A percentile compares a stretch with the other conserved stretches of the same genome.
Conservation (phyloP, 495 filamentous ascomycete genomes). For the Trichoderma parareesei region DNA sequence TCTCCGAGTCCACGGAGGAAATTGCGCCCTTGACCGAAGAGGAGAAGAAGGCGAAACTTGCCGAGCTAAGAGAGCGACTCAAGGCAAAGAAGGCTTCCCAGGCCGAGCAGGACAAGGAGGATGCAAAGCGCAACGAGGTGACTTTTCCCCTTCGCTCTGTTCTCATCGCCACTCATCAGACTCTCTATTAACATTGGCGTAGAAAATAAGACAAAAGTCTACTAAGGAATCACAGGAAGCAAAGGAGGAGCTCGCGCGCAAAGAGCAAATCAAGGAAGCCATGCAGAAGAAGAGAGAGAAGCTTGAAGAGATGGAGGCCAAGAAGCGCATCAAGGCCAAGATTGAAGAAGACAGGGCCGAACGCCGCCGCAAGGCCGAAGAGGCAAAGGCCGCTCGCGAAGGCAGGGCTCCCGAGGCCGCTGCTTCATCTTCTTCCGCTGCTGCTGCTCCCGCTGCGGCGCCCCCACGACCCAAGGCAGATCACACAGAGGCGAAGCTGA, state of each 20-base stretch:
- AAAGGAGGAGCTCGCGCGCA: conserved; percentile 76
- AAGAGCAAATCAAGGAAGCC: conserved; percentile 85
- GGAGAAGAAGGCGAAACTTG: conserved; percentile 72
- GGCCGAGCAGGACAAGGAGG: conserved; percentile 67
- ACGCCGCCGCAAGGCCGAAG: conserved; percentile 70
- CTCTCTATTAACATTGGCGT: conserved; percentile 15
- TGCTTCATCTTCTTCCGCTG: conserved; percentile 26
- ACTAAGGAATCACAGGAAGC: conserved; percentile 69
- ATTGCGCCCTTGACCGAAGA: conserved; percentile 85
- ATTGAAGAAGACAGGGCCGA: conserved; percentile 89
- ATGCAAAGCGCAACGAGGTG: conserved; percentile 86
- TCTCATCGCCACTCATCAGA: background rate
- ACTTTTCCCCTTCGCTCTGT: background rate
- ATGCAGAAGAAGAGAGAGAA: conserved; percentile 79
- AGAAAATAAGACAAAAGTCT: conserved; percentile 82
- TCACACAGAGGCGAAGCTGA: conserved; percentile 73
- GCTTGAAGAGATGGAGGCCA: conserved; percentile 75
- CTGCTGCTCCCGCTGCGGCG: conserved; percentile 27
- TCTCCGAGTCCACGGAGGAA: conserved; percentile 86
- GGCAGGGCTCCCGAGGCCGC: conserved; percentile 52
- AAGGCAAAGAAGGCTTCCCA: conserved; percentile 65
- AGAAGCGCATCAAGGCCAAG: conserved; percentile 78
- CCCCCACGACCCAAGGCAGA: conserved; percentile 30
- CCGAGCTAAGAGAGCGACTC: conserved; percentile 63
- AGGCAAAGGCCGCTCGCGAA: conserved; percentile 74